A percentile compares a stretch with the other conserved stretches of the same genome.
Conservation (phyloP, 2,329 filamentous ascomycete species). For the Coniochaeta pulveracea region DNA sequence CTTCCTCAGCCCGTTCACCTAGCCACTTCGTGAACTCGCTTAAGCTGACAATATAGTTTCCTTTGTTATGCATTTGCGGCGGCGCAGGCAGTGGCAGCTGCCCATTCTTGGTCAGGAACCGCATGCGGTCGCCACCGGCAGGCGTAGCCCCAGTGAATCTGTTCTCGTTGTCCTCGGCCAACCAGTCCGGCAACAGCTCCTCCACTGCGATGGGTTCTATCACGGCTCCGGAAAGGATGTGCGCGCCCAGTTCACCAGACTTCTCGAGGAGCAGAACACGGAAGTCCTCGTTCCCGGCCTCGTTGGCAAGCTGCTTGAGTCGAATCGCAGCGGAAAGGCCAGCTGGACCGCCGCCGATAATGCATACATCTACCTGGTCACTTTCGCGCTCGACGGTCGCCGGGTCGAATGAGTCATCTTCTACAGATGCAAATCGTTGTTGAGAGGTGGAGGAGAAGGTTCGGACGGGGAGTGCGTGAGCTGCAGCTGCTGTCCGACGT, state of each 20-base stretch:
- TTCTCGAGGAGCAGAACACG: conserved; percentile 89
- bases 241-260: conserved; percentile 85
- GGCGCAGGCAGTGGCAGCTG: conserved; percentile 76
- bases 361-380: conserved; percentile 92
- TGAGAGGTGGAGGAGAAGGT: conserved; percentile 11
- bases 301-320: conserved; percentile 89
- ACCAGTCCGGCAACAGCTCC: conserved; percentile 90
- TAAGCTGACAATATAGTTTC: conserved; percentile 93
- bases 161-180: conserved; percentile 75
- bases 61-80: conserved; percentile 96
- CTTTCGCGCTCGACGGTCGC: conserved; percentile 68
- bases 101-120: conserved; percentile 75
- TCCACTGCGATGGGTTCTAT: conserved; percentile 81
- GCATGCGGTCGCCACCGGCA: conserved; percentile 77
- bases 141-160: conserved; percentile 82
- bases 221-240: conserved; percentile 92
- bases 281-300: conserved; percentile 92
- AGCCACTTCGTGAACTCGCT: conserved; percentile 96
- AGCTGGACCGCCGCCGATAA: conserved; percentile 90
- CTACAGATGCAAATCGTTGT: conserved; percentile 10
- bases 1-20: conserved; percentile 88
- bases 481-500: background rate
- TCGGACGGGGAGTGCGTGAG: too few relatives aligned
- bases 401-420: conserved; percentile 56
- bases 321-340: conserved; percentile 88